A percentile compares a stretch with the other conserved stretches of the same genome.
Conservation (phyloP, 176 grass and related monocot genomes). For the maize (Zea mays) region Zm-B73-REFERENCE-NAM-5.0 NC_050099.1:151253501-151254000, state of each 20-base stretch:
- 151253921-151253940: constrained; percentile 92
- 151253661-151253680: not conserved
- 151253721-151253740: no score
- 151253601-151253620: no score
- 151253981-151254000: not conserved
- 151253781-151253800: not conserved
- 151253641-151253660: no score
- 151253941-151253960: constrained; percentile 98
- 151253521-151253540: no score
- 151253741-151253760: no score
- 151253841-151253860: constrained; percentile 8
- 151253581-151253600: no score
- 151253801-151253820: not conserved
- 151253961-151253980: constrained; percentile 57
- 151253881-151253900: constrained; percentile 28
- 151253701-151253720: not conserved
- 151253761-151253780: not conserved
- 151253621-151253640: no score
- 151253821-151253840: no score
- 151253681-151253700: not conserved
- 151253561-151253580: no score
- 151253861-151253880: not conserved
- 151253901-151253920: constrained; percentile 53
- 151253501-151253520: no score
- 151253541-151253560: no score